Base-by-base conservation (phyloP, 2,329 filamentous ascomycete species). In the Cordyceps javanica region DNA sequence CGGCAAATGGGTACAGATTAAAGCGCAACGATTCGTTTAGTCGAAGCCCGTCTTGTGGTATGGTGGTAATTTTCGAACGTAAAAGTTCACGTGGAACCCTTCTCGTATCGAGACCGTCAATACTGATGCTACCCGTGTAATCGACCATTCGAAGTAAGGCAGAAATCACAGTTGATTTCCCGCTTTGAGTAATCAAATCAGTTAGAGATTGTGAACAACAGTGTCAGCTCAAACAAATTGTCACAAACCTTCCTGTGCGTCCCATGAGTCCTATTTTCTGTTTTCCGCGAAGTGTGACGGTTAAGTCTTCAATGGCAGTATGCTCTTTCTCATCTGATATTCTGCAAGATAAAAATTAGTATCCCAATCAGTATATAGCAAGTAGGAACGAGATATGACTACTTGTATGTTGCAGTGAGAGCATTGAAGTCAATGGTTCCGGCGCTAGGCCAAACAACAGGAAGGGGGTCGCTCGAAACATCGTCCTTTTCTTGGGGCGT, bases 1-100 rank as follows among this genome's bases (percentile, higher is more conserved):
- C 8, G 2, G 26, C 13, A 34, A 55, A 59, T 19, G 57, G 57
- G 8, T 39, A 55, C 8, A 76, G 66, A 48, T 81, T 81, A 25
- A 70, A 65, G 10, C 74, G 71, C 3, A 81, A 65, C 2, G 68
- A 73, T n/a, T 72, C 75, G 2, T 70, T 69, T 9, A 79, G 66
- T 5, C 75, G 66, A 48, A 77, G 69, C 0, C 75, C 69, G 28
- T 80, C 76, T 66, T 80, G 77, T 0, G 77, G 74, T 5, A 80
- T 63, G 3, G 72, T 71, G 23, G 74, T 72, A 9, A 80, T 67
- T 2, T 71, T 65, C 2, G 68, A 66, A 32, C 78, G 75, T 14
- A 79, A 66, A 1, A 65, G 64, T 44, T 75, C 67, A 25, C 71
- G 73, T 2, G 72, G 69, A 1, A 78, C 62, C 7, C 62, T 68